Evolutionary conservation across 1,139 yeast genomes (phyloP).

Genomic region (Ogataea hybrid): DNA sequence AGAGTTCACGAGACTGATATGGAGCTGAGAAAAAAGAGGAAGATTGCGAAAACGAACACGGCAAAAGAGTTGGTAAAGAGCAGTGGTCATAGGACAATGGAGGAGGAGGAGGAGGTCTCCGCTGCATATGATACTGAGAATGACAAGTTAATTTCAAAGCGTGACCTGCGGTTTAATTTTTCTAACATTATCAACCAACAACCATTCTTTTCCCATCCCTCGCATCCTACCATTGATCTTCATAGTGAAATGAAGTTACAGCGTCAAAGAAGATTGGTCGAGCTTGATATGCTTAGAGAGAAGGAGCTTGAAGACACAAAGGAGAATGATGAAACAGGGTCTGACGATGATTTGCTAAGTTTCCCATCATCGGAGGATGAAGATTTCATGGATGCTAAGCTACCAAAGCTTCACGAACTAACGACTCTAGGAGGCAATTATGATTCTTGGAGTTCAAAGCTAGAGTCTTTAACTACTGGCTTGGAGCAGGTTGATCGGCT

Average conservation of each 20-base stretch:
- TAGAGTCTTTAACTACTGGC: constrained; percentile 26
- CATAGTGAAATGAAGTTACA: constrained; percentile 29
- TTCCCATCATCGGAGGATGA: constrained; percentile 25
- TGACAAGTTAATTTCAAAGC: too few species aligned
- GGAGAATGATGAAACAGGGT: constrained; percentile 7
- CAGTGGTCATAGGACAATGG: too few species aligned
- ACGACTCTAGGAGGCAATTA: constrained; percentile 8
- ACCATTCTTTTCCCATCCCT: constrained; percentile 24
- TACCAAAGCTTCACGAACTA: constrained; percentile 12
- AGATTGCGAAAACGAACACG: too few species aligned
- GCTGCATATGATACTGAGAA: too few species aligned
- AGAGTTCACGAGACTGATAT: too few species aligned
- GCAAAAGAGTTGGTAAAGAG: too few species aligned
- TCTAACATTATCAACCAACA: too few species aligned
- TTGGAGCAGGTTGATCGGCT: constrained; percentile 29
- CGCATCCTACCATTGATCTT: constrained; percentile 19
- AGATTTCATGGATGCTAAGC: constrained; percentile 15
- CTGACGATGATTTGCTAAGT: constrained; percentile 15
- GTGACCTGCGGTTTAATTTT: too few species aligned
- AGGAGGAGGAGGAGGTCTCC: too few species aligned
- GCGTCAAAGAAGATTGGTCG: constrained; percentile 28
- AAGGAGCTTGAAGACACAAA: constrained; percentile 17
- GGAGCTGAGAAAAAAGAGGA: too few species aligned
- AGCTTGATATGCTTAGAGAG: constrained; percentile 22
- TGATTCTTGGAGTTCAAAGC: constrained; percentile 4